Evolutionary conservation across 2,329 filamentous ascomycete genomes (phyloP).

Genomic region (Penicillium concentricum): DNA sequence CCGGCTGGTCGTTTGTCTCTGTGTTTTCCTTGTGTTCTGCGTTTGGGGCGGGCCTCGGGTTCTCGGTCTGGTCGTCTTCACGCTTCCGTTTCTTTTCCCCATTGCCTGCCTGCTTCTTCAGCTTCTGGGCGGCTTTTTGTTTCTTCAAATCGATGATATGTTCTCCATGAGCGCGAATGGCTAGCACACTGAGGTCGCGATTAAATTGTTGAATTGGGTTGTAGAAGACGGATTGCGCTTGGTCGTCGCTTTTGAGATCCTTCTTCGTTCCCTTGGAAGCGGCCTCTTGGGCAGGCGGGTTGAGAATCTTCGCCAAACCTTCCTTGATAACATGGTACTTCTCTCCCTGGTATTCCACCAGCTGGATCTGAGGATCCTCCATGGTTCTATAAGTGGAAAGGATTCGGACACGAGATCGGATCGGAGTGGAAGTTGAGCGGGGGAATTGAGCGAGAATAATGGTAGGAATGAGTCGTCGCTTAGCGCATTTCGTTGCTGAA

Average conservation of each 20-base stretch:
- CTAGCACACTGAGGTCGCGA: constrained; percentile 87
- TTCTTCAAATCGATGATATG: constrained; percentile 57
- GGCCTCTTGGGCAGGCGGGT: constrained; percentile 52
- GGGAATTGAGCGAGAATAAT: constrained; percentile 1
- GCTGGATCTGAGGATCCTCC: constrained; percentile 22
- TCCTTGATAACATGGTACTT: constrained; percentile 64
- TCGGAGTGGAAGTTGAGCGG: neutral
- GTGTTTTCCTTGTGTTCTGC: constrained; percentile 20
- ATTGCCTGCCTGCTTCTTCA: constrained; percentile 34
- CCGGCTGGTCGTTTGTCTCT: constrained; percentile 14
- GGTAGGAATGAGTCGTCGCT: neutral
- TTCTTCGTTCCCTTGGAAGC: constrained; percentile 44
- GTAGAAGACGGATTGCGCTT: constrained; percentile 84
- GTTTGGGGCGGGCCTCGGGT: constrained; percentile 15
- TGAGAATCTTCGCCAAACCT: constrained; percentile 66
- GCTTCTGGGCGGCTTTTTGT: constrained; percentile 47
- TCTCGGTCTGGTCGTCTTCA: constrained; percentile 22
- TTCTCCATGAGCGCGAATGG: constrained; percentile 84
- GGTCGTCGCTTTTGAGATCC: constrained; percentile 53
- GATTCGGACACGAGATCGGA: constrained; percentile 6
- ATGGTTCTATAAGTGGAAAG: constrained; percentile 15
- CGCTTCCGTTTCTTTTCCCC: constrained; percentile 42
- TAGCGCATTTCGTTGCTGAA: constrained; percentile 12
- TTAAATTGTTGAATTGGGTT: constrained; percentile 99
- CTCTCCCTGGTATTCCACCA: constrained; percentile 49